Base-by-base conservation (phyloP, 257 asterid genomes). In the Nyctanthes arbortristis region DNA sequence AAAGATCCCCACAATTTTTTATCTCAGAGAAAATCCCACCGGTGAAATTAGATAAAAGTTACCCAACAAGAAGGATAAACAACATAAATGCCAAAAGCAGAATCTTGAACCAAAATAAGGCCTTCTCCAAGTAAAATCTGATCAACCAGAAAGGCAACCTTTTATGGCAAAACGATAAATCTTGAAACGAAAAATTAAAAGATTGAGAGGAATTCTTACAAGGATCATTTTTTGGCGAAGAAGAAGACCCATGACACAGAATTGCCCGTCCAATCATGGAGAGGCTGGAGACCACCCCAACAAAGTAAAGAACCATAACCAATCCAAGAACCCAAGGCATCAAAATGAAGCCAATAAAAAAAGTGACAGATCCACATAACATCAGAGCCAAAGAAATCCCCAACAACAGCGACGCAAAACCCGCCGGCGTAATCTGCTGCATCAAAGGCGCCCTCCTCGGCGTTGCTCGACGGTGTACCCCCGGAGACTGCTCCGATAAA, bases 311-410 rank as follows among this genome's bases (percentile, higher is more conserved):
- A 69, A 90, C 69, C 29, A 88, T 49, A 3, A 84, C 92, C 82
- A 88, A 82, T 12, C 88, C 95, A 13, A 90, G 57, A 16, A 93
- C 93, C 98, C 97, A 90, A 3, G 98, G 98, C 96, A 93, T 85
- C 92, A 93, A 73, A 24, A 93, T 32, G 70, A 93, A 93, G 62
- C 98, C 97, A 11, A 93, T 86, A 63, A 92, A 86, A 69, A 92
- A 89, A 69, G 94, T 92, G 45, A 92, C 85, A 40, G 98, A 88
- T 86, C 96, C 95, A 35, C 96, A 89, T 1, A 92, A 69, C 98
- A 89, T 92, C 72, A 92, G 61, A 22, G 91, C 80, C 30, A 88
- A 64, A 7, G 96, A 89, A 18, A 88, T 74, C 78, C 97, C 97
- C 2, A 92, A 75, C 3, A 92, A 81, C 83, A 84, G 72, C 5